phyloP scores from a whole-genome alignment of 257 asterid species.

The Vinca minor region DNA sequence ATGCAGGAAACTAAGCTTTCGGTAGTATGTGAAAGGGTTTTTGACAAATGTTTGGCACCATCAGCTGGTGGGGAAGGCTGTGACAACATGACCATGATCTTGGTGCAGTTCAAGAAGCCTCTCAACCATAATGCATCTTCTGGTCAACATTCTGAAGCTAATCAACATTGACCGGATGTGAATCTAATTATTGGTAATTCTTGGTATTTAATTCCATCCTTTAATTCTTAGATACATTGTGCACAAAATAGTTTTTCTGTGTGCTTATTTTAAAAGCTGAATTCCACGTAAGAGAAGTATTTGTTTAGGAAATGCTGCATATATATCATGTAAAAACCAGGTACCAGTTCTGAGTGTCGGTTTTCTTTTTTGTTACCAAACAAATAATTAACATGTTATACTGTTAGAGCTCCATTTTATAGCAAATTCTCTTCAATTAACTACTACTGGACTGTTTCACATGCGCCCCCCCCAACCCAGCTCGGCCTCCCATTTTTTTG shows the following conservation, averaged over 20 bases:
- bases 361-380: neutral
- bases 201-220: neutral
- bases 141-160: neutral
- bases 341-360: neutral
- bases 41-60: slow-evolving; percentile 83
- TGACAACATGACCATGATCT: slow-evolving; percentile 93
- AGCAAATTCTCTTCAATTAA: neutral
- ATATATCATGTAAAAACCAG: neutral
- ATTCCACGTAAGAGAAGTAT: neutral
- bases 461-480: too few relatives aligned
- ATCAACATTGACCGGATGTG: neutral
- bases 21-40: slow-evolving; percentile 56
- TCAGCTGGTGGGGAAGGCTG: slow-evolving; percentile 83
- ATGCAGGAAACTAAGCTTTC: slow-evolving; percentile 77
- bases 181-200: slow-evolving; percentile 3
- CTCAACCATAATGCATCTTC: slow-evolving; percentile 12
- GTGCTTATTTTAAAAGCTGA: neutral
- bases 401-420: neutral
- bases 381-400: neutral
- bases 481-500: too few relatives aligned
- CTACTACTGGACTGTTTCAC: neutral
- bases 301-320: neutral
- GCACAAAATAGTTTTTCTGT: slow-evolving; percentile 2
- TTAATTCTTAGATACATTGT: neutral
- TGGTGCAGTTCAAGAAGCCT: slow-evolving; percentile 66